Evolutionary conservation across 768 basidiomycete genomes (phyloP).

Genomic region (Psilocybe azurescens): DNA sequence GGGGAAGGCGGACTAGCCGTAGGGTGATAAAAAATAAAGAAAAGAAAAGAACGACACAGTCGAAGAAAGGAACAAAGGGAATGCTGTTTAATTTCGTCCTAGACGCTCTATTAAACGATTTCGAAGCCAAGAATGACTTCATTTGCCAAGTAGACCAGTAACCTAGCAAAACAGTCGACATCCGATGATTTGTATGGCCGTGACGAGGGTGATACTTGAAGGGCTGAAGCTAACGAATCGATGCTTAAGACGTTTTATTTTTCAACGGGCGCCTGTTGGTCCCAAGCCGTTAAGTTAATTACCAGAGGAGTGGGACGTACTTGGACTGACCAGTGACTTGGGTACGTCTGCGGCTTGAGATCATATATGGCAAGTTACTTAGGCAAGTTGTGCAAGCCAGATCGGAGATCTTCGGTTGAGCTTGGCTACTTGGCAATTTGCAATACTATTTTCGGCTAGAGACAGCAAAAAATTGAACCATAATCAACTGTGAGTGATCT

Average conservation of each 20-base stretch:
- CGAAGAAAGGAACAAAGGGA: neutral
- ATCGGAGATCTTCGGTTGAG: neutral
- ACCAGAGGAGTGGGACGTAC: too few relatives aligned
- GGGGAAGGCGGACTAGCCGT: neutral
- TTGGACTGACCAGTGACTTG: neutral
- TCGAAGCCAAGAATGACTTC: neutral
- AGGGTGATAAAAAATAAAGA: neutral
- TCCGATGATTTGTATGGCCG: neutral
- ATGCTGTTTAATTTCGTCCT: neutral
- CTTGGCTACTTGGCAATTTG: neutral
- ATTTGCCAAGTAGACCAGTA: neutral
- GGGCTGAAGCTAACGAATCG: too few relatives aligned
- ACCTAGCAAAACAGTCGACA: neutral
- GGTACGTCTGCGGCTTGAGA: neutral
- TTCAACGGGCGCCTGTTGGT: too few relatives aligned
- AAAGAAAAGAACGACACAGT: neutral
- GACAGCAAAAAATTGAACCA: neutral
- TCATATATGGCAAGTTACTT: too few relatives aligned
- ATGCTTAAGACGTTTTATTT: too few relatives aligned
- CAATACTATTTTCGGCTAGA: neutral
- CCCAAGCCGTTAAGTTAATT: too few relatives aligned
- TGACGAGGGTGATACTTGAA: too few relatives aligned
- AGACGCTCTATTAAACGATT: neutral
- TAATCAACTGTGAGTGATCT: too few relatives aligned
- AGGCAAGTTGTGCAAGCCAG: neutral